Conservation (phyloP, 306 rosid species). For the Medicago lupulina region DNA sequence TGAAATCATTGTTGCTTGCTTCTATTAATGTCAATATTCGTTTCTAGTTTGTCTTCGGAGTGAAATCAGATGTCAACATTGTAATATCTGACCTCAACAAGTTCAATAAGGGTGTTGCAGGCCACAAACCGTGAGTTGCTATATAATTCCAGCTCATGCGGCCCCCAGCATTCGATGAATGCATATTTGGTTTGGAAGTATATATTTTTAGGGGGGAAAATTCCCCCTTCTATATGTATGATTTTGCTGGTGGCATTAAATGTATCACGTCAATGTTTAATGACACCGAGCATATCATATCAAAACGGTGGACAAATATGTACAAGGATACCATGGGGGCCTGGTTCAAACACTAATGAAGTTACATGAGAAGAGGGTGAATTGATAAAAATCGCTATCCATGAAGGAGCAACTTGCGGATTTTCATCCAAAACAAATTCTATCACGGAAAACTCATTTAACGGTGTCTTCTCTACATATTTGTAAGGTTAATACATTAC, state of each 20-base stretch:
- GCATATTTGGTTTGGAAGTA: constrained; percentile 38
- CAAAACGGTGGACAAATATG: neutral
- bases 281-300: neutral
- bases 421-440: neutral
- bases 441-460: neutral
- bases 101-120: constrained; percentile 38
- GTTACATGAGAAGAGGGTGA: neutral
- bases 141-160: constrained; percentile 17
- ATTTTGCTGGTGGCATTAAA: constrained; percentile 17
- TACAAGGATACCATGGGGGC: neutral
- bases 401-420: neutral
- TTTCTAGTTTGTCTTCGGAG: constrained; percentile 41
- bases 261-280: neutral
- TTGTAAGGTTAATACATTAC: neutral
- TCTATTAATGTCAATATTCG: constrained; percentile 38
- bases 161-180: constrained; percentile 30
- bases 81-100: constrained; percentile 37
- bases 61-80: constrained; percentile 40
- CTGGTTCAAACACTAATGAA: neutral
- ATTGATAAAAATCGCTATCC: neutral
- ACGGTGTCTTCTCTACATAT: neutral
- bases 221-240: neutral
- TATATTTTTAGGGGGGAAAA: constrained; percentile 14
- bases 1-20: constrained; percentile 38
- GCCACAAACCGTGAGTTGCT: constrained; percentile 31